These are phyloP conservation scores for Syzygium grande DNA, from an alignment of 345 rosid species.

Conservation along the genomic window DNA sequence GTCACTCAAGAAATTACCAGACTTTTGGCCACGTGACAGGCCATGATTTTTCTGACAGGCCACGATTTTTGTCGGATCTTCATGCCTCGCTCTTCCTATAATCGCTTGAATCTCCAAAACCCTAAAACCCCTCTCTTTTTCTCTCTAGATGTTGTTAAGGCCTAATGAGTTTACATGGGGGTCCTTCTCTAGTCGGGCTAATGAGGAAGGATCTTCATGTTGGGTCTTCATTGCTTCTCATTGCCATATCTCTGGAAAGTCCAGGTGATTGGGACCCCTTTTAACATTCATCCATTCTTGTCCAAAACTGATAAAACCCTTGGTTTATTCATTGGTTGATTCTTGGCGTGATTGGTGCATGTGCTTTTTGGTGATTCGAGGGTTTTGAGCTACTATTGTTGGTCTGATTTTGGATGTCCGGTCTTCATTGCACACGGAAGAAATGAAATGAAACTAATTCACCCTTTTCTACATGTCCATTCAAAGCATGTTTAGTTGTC, in stretches of 20 bases:
- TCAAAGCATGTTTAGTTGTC: neutral
- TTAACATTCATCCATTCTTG: neutral
- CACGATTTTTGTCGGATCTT: too few species aligned
- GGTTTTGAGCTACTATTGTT: neutral
- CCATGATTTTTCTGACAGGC: too few species aligned
- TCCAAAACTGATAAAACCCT: fast-evolving
- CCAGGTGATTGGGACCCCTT: neutral
- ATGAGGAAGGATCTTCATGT: neutral
- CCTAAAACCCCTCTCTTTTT: too few species aligned
- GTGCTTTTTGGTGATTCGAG: neutral
- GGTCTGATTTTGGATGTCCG: neutral
- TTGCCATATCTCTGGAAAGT: neutral
- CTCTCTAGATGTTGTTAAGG: too few species aligned
- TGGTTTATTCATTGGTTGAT: neutral
- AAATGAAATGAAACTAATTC: neutral
- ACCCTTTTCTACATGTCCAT: neutral
- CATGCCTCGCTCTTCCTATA: too few species aligned
- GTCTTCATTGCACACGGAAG: neutral
- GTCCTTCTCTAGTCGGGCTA: too few species aligned
- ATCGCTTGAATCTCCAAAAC: too few species aligned
- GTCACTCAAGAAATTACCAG: too few species aligned
- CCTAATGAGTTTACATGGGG: too few species aligned
- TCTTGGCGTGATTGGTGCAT: neutral
- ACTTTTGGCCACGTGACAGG: too few species aligned
- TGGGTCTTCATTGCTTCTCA: too few species aligned